Base-by-base conservation (phyloP, 1,139 yeast species). In the Saccharomyces uvarum region DNA sequence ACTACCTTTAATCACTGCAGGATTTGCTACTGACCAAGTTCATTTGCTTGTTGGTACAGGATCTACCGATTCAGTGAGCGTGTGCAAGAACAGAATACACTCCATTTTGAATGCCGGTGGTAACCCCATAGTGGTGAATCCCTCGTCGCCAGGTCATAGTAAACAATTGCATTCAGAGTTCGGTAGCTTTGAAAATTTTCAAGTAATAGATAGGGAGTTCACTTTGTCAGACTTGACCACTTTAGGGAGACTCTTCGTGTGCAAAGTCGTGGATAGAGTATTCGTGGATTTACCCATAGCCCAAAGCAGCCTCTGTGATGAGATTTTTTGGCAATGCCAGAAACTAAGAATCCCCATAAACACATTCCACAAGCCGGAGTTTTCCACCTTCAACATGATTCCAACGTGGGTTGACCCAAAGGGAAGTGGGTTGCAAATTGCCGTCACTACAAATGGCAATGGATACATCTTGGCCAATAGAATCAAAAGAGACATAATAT, bases 381-480 rank as follows among this genome's bases (percentile, higher is more conserved):
- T 78, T 44, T 87, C 95, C 55, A 81, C 91, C 0, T 91, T 91
- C 67, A 82, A 95, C 0, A 69, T 90, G 55, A 74, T 89, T 41
- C 88, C 97, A 0, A 82, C 93, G 0, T 81, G 80, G 65, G 72
- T 74, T 1, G 82, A 84, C 54, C 95, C 95, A 1, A 83, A 81
- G 57, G 64, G 65, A n/a, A 68, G 71, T 50, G 73, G 73, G 1
- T 82, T 91, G 70, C 95, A 88, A 69, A 64, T 91, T 52, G 96
- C 96, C 0, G 82, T 91, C 4, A 83, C 95, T 7, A 91, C 98
- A 0, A 80, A 83, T 42, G 96, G 97, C 0, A 87, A 87, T 70
- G 97, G 98, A 1, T 91, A 97, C 71, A 82, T 89, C 57, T 74
- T 91, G 54, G 96, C 97, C 0, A 81, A 84, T 56, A 76, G 96